Percentiles rank a stretch among this genome's conserved stretches.
Evolutionary conservation across 768 basidiomycete species (phyloP).

Genomic region (Boletus coccyginus): DNA sequence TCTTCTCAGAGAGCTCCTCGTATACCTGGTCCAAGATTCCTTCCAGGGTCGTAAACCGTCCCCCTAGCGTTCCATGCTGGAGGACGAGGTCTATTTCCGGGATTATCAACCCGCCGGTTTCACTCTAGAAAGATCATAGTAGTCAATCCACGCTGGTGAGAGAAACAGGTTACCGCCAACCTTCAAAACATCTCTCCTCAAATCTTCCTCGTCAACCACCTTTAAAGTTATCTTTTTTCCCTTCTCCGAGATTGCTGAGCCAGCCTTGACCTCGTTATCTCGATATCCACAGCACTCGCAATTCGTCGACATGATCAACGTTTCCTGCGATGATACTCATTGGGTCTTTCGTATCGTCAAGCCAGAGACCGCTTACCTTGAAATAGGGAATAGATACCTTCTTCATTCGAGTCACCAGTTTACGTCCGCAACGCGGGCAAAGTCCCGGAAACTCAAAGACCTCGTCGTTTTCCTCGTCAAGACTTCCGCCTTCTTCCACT

Average conservation of each 20-base stretch:
- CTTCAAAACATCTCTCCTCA: conserved; percentile 92
- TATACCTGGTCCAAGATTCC: conserved; percentile 93
- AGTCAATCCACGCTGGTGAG: background rate
- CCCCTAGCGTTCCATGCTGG: conserved; percentile 91
- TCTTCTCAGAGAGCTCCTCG: conserved; percentile 90
- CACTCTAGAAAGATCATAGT: conserved; percentile 57
- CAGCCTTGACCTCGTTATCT: conserved; percentile 97
- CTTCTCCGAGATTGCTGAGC: conserved; percentile 80
- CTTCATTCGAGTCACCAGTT: conserved; percentile 90
- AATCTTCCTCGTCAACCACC: conserved; percentile 90
- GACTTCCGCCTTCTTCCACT: conserved; percentile 14
- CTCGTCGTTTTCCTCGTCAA: conserved; percentile 68
- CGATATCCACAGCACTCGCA: conserved; percentile 94
- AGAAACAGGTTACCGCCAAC: conserved; percentile 39
- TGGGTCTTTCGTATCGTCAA: background rate
- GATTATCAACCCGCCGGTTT: conserved; percentile 84
- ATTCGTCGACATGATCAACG: conserved; percentile 97
- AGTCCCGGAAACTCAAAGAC: conserved; percentile 82
- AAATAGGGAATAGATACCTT: conserved; percentile 96
- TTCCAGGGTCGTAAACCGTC: conserved; percentile 96
- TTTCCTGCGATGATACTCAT: conserved; percentile 55
- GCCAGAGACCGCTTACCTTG: conserved; percentile 52
- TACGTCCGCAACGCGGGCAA: conserved; percentile 86
- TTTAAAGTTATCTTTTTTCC: conserved; percentile 87
- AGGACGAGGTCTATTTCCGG: conserved; percentile 95